Percentiles rank a stretch among this genome's conserved stretches.
Evolutionary conservation across 1,284 basidiomycete species (phyloP).

Genomic region (Irpex sp.): DNA sequence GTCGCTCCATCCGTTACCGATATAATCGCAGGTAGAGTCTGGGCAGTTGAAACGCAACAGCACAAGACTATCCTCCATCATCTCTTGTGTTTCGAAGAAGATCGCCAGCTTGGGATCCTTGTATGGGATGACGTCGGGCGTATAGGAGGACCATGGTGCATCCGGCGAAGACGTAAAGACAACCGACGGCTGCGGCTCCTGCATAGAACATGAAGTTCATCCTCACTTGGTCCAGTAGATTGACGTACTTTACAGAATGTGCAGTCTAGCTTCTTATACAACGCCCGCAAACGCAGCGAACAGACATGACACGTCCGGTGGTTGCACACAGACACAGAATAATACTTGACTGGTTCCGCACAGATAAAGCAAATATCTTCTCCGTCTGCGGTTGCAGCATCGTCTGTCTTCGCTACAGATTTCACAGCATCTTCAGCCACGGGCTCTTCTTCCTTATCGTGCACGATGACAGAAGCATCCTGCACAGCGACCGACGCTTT

Average conservation of each 20-base stretch:
- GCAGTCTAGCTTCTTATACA: constrained; percentile 93
- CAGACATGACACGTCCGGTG: constrained; percentile 94
- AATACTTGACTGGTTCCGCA: constrained; percentile 91
- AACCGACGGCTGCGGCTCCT: constrained; percentile 77
- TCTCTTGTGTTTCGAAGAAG: constrained; percentile 86
- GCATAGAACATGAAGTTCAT: constrained; percentile 1
- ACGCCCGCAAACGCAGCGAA: constrained; percentile 81
- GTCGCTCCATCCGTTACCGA: constrained; percentile 84
- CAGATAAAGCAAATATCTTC: constrained; percentile 86
- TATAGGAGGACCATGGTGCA: constrained; percentile 58
- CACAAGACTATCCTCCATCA: constrained; percentile 93
- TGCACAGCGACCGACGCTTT: background rate
- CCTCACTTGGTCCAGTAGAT: too few relatives aligned
- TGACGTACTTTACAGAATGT: constrained; percentile 87
- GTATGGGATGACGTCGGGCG: constrained; percentile 51
- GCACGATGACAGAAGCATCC: too few relatives aligned
- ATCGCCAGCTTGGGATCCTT: constrained; percentile 78
- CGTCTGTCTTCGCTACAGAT: constrained; percentile 1
- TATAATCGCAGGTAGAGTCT: constrained; percentile 74
- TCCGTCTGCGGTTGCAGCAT: background rate
- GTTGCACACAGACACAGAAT: constrained; percentile 85
- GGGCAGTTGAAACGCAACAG: constrained; percentile 89
- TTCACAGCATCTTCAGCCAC: constrained; percentile 7
- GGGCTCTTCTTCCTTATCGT: background rate
- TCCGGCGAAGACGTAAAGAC: constrained; percentile 79